Evolutionary conservation across 164 flowering plant genomes (phyloP).

Genomic region (Echeveria elegans): DNA sequence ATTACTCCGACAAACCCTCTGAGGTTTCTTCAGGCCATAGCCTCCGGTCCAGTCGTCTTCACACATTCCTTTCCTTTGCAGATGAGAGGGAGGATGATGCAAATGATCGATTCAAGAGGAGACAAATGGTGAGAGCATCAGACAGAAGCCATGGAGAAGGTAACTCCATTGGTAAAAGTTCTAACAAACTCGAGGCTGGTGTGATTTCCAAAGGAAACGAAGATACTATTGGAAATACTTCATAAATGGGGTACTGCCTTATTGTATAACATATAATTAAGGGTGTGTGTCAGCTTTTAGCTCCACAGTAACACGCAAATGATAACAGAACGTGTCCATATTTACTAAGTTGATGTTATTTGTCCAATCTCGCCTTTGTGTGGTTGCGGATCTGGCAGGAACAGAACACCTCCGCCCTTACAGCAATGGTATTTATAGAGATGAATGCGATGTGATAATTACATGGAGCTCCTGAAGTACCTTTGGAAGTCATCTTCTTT

Average conservation of each 20-base stretch:
- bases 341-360: no score
- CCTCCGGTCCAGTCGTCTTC: no score
- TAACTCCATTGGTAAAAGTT: constrained; percentile 14
- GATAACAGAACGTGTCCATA: no score
- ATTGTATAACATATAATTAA: no score
- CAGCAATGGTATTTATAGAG: background rate
- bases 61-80: constrained; percentile 19
- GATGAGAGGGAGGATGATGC: constrained; percentile 41
- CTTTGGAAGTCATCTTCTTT: constrained; percentile 55
- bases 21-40: background rate
- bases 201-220: background rate
- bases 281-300: no score
- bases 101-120: constrained; percentile 33
- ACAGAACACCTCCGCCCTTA: no score
- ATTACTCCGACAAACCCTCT: constrained; percentile 11
- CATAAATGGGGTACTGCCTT: no score
- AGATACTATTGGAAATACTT: background rate
- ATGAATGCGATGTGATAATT: background rate
- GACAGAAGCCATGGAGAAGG: constrained; percentile 14
- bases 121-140: constrained; percentile 14
- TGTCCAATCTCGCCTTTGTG: no score
- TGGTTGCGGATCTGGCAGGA: no score
- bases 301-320: no score
- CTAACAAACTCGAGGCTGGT: background rate
- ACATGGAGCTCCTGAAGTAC: constrained; percentile 30